Evolutionary conservation across 805 yeast genomes (phyloP), one percentile per base, ranked within the genome.

Genomic region (Komagataella ulmi): DNA sequence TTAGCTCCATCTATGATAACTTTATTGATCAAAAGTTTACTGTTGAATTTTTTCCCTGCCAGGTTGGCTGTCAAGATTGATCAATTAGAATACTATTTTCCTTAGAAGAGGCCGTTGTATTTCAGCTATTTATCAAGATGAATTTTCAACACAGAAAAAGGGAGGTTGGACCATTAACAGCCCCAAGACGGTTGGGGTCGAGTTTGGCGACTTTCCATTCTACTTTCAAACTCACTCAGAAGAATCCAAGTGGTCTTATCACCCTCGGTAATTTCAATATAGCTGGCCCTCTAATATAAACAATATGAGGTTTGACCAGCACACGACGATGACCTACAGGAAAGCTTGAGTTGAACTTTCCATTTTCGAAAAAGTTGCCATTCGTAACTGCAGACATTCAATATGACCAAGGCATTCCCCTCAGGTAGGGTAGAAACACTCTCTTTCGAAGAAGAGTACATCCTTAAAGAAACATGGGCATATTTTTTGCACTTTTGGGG

Each of bases 391-490:
- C 40, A 30, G 40, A 30, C 40, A 21, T 21, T 21, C 2, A 30
- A 30, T 30, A 30, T 30, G 40, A 30, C 40, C 14, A 30, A 30
- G 40, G 40, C 40, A 17, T 53, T 52, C 12, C 62, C 67, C 3
- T 61, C 68, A 5, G 80, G 81, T 5, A 70, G 77, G 55, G 68
- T 71, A 46, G 70, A 68, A 52, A 69, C 75, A 2, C 61, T 80
- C 36, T 71, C 76, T 3, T 57, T 66, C 1, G 84, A 82, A 21
- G 81, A 85, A 62, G 90, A 85, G 59, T 59, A 74, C 50, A 72
- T 74, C 17, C 66, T 85, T 60, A 86, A 86, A 64, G 87, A 83
- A 59, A 73, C 76, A 3, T 86, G 90, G 89, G 80, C 83, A 49
- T 74, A 80, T 58, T 59, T 80, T 48, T 68, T 85, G 56, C 79